Conservation (phyloP, 352 stramenopile genomes). For the Aphanomyces astaci region DNA sequence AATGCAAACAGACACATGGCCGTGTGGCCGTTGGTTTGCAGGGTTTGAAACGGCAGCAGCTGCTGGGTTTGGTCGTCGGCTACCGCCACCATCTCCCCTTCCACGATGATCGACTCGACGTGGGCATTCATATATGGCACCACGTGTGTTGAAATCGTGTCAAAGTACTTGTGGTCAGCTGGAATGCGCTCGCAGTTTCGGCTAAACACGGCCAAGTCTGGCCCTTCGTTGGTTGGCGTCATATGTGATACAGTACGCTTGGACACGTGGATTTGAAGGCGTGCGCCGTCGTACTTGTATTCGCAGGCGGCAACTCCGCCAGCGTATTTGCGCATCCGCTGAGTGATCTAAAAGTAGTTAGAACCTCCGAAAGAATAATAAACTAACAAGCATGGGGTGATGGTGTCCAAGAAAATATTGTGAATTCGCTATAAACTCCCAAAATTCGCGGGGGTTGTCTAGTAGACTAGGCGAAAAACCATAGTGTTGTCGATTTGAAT, state of each 20-base stretch:
- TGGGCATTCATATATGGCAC: conserved; percentile 30
- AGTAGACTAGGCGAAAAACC: too few relatives aligned
- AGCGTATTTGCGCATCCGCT: conserved; percentile 31
- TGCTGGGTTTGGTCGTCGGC: conserved; percentile 33
- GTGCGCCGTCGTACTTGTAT: conserved; percentile 79
- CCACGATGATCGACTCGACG: conserved; percentile 45
- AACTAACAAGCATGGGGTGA: too few relatives aligned
- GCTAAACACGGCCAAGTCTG: conserved; percentile 71
- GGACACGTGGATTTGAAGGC: conserved; percentile 64
- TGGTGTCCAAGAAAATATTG: too few relatives aligned
- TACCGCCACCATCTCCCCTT: conserved; percentile 69
- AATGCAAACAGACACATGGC: conserved; percentile 76
- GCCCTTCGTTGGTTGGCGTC: background rate
- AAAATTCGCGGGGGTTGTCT: too few relatives aligned
- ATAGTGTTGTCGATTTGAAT: too few relatives aligned
- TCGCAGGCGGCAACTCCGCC: conserved; percentile 47
- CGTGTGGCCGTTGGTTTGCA: conserved; percentile 64
- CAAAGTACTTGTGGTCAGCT: conserved; percentile 28
- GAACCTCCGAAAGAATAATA: background rate
- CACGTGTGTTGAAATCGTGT: conserved; percentile 31
- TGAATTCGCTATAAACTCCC: too few relatives aligned
- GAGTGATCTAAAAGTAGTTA: background rate
- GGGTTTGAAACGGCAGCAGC: conserved; percentile 67
- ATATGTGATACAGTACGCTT: background rate
- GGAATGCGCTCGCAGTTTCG: conserved; percentile 79